Evolutionary conservation across 768 basidiomycete genomes (phyloP), one percentile per base, ranked within the genome.

Genomic region (Scleroderma bovista): DNA sequence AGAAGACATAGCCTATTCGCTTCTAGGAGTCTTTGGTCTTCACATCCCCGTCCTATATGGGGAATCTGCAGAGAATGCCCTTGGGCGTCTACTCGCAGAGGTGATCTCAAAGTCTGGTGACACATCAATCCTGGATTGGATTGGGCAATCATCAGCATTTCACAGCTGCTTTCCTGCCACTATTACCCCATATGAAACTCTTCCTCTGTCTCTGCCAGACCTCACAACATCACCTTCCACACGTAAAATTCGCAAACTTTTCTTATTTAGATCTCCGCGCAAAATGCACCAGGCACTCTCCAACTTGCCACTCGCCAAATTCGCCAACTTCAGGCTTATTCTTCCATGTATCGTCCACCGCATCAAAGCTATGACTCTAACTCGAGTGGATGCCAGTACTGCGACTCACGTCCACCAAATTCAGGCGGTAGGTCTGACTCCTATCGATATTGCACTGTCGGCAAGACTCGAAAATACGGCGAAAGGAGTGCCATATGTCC

Each of bases 21-120:
- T 44, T n/a, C 22, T 44, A 5, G 51, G 51, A 7, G 50, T 52
- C n/a, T 52, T 52, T 23, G 8, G 16, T 9, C 22, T 56, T 44
- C 19, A 56, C 23, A 37, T 50, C 50, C 20, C 73, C 68, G 40
- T 41, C 65, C 20, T 60, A 29, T 52, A 52, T 26, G 51, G 51
- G 5, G 47, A 52, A 23, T 48, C 38, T 20, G 41, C 39, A 19
- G 40, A 54, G 12, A 19, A 7, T 19, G 53, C 49, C 16, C 46
- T 54, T 40, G 51, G 42, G 11, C 50, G 40, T 31, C 45, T 54
- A 6, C 40, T 40, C 24, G 46, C 33, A 33, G 49, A 54, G 32
- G 23, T 54, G 16, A 32, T 54, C 20, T 34, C 32, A 9, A 44
- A 39, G 10, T 46, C 50, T 0, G 45, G 45, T 1, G 50, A 51